A percentile compares a stretch with the other conserved stretches of the same genome.
Conservation (phyloP, 139 green algal genomes). For the Tetraselmis striata region DNA sequence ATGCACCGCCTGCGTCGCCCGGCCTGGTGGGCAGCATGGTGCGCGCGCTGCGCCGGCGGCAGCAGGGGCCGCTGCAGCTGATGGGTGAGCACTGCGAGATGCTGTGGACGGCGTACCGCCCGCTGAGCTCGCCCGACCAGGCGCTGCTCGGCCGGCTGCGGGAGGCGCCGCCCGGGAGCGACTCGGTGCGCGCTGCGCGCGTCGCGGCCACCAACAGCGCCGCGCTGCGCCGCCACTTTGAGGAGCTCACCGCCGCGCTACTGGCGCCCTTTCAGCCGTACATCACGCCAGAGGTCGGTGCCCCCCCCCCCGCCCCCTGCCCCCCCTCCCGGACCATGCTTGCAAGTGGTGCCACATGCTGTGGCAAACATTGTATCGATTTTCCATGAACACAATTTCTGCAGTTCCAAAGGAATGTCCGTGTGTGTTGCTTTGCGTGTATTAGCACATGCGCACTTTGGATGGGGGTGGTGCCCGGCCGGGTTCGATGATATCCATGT, state of each 20-base stretch:
- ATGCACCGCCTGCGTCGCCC: background rate
- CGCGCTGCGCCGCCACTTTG: conserved; percentile 68
- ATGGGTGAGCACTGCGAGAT: conserved; percentile 51
- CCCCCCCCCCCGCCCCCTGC: conserved; percentile 28
- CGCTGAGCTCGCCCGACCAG: conserved; percentile 47
- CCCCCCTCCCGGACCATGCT: too few species aligned
- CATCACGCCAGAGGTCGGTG: conserved; percentile 24
- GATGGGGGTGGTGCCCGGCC: too few species aligned
- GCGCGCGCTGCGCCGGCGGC: conserved; percentile 30
- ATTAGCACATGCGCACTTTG: too few species aligned
- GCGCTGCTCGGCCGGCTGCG: conserved; percentile 38
- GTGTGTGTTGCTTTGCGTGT: too few species aligned
- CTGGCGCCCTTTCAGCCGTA: conserved; percentile 68
- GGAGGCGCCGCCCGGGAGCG: conserved; percentile 16
- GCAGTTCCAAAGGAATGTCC: too few species aligned
- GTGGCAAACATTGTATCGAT: too few species aligned
- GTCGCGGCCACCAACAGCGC: conserved; percentile 57
- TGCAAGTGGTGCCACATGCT: too few species aligned
- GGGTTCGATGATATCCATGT: too few species aligned
- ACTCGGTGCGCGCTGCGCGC: conserved; percentile 32
- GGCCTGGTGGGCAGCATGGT: conserved; percentile 9
- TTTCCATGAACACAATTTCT: too few species aligned
- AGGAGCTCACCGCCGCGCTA: conserved; percentile 67
- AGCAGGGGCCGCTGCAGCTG: conserved; percentile 41
- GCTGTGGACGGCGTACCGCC: conserved; percentile 60